Conservation (phyloP, 768 basidiomycete species). For the Lyophyllum semitale region DNA sequence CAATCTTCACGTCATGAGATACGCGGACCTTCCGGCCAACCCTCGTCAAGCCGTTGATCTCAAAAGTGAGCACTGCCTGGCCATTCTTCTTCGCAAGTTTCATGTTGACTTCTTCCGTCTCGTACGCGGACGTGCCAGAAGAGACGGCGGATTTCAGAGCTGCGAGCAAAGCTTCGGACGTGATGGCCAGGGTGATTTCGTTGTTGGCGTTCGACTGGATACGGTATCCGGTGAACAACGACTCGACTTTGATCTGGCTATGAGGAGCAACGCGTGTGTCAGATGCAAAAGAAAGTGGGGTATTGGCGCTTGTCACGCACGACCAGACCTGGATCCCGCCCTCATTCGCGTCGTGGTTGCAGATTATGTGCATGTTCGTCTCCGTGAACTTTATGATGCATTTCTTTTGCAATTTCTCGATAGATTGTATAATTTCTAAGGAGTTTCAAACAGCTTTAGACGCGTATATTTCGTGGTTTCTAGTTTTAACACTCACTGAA, state of each 20-base stretch:
- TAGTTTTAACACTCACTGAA: conserved; percentile 37
- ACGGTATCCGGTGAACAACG: conserved; percentile 75
- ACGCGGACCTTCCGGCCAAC: conserved; percentile 66
- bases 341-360: conserved; percentile 76
- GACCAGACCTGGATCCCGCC: conserved; percentile 89
- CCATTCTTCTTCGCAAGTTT: conserved; percentile 88
- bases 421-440: conserved; percentile 75
- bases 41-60: conserved; percentile 67
- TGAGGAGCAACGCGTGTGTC: neutral
- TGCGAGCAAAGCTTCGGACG: conserved; percentile 72
- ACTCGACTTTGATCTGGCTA: conserved; percentile 65
- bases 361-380: conserved; percentile 78
- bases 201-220: conserved; percentile 87
- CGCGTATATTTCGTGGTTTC: neutral
- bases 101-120: conserved; percentile 71
- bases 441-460: neutral
- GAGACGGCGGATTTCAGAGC: conserved; percentile 69
- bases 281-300: neutral
- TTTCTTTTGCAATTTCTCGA: conserved; percentile 84
- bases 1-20: conserved; percentile 80
- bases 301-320: conserved; percentile 23
- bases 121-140: conserved; percentile 45
- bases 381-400: conserved; percentile 82
- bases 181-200: conserved; percentile 74
- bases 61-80: conserved; percentile 75